A percentile compares a stretch with the other conserved stretches of the same genome.
These are phyloP conservation scores for Gaultheria prostrata DNA, from an alignment of 148 eudicot genomes.

Conservation along the genomic window DNA sequence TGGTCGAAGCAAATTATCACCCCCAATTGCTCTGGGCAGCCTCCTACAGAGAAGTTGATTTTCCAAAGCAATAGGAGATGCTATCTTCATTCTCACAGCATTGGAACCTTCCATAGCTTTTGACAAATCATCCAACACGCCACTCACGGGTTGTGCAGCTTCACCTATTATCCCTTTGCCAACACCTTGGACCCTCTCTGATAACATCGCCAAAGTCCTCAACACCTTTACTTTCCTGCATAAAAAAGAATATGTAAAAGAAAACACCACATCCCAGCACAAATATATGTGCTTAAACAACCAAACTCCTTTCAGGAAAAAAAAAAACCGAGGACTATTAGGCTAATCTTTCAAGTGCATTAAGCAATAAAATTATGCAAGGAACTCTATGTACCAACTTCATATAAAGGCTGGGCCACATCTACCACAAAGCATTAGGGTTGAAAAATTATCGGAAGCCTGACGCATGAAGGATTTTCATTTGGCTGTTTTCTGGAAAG, in stretches of 20 bases:
- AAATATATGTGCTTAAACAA: neutral
- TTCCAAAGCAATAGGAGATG: constrained; percentile 91
- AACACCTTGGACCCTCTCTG: constrained; percentile 97
- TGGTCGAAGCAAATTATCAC: constrained; percentile 90
- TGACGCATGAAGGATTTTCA: neutral
- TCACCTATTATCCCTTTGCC: constrained; percentile 97
- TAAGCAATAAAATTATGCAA: neutral
- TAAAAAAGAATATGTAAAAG: constrained; percentile 18
- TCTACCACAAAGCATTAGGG: neutral
- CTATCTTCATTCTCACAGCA: constrained; percentile 94
- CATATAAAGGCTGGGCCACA: neutral
- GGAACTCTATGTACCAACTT: neutral
- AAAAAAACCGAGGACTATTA: neutral
- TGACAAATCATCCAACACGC: constrained; percentile 85
- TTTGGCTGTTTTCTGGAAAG: neutral
- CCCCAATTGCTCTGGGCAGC: constrained; percentile 87
- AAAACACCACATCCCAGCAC: neutral
- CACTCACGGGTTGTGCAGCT: constrained; percentile 97
- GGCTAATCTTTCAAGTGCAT: neutral
- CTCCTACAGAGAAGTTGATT: constrained; percentile 92
- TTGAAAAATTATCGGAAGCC: neutral
- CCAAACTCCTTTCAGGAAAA: no score
- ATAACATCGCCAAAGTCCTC: constrained; percentile 93
- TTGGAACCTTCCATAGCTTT: constrained; percentile 99
- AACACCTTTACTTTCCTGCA: constrained; percentile 80